phyloP scores from a whole-genome alignment of 805 yeast genomes.

The Candida hispaniensis region DNA sequence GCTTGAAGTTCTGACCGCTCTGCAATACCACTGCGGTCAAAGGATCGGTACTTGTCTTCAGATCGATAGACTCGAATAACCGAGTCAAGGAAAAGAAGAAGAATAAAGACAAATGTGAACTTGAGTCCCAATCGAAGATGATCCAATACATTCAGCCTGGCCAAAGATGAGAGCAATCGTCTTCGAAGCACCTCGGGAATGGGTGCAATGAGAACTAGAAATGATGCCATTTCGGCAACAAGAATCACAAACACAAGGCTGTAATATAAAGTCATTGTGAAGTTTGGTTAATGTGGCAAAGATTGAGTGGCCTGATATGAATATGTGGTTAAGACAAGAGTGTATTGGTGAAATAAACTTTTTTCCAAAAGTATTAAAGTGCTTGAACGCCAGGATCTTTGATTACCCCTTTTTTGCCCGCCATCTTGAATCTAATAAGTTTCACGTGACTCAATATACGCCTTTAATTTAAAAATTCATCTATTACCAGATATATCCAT shows the following conservation, averaged over 20 bases:
- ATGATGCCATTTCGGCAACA: slow-evolving; percentile 64
- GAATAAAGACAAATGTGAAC: slow-evolving; percentile 48
- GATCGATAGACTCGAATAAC: slow-evolving; percentile 72
- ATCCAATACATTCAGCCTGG: slow-evolving; percentile 58
- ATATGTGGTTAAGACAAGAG: no score
- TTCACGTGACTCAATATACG: background rate
- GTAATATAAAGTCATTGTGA: slow-evolving; percentile 36
- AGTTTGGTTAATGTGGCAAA: background rate
- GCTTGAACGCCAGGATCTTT: no score
- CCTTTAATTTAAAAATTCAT: background rate
- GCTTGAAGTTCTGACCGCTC: slow-evolving; percentile 82
- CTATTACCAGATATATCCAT: no score
- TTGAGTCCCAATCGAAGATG: slow-evolving; percentile 68
- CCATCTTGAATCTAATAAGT: background rate
- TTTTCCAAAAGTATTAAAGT: no score
- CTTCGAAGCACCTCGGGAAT: slow-evolving; percentile 63
- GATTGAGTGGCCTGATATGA: slow-evolving; percentile 1
- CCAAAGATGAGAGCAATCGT: slow-evolving; percentile 72
- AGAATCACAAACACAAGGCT: slow-evolving; percentile 60
- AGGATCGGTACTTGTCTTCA: slow-evolving; percentile 44
- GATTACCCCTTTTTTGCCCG: no score
- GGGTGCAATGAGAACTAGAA: slow-evolving; percentile 74
- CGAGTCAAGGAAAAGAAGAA: slow-evolving; percentile 77
- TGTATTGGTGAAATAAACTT: no score
- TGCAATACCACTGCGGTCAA: slow-evolving; percentile 28